Evolutionary conservation across 139 green algal genomes (phyloP).

Genomic region (Spirogloea muscicola): DNA sequence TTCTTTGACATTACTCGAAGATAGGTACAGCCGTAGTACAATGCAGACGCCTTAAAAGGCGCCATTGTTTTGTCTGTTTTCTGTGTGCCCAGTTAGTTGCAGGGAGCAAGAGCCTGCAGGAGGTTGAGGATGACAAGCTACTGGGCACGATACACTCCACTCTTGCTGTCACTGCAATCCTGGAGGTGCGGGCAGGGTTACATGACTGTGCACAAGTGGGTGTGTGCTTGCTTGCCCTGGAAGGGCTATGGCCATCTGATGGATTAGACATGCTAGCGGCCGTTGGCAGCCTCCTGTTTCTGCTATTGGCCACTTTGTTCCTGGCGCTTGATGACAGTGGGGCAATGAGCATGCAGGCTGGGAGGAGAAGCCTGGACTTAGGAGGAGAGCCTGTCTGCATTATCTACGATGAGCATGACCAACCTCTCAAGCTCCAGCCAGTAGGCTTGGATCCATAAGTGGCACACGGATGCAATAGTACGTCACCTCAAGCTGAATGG

Average conservation of each 20-base stretch:
- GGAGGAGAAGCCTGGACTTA: background rate
- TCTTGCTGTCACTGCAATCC: constrained; percentile 20
- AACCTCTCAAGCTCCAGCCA: too few species aligned
- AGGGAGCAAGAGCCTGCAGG: background rate
- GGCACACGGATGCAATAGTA: too few species aligned
- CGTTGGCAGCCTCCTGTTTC: background rate
- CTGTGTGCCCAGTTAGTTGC: background rate
- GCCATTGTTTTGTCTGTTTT: constrained; percentile 3
- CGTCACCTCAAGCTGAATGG: too few species aligned
- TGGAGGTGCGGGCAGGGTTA: constrained; percentile 4
- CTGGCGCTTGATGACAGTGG: too few species aligned
- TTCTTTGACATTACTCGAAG: background rate
- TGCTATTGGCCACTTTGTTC: background rate
- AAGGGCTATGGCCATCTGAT: background rate
- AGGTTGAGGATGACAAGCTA: background rate
- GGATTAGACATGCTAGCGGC: background rate
- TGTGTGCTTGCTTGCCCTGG: background rate
- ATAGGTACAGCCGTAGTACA: background rate
- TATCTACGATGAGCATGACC: constrained; percentile 2
- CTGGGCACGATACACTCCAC: constrained; percentile 24
- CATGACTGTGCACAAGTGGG: background rate
- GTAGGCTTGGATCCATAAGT: too few species aligned
- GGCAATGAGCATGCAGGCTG: background rate
- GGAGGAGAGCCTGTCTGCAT: background rate
- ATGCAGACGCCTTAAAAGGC: background rate